Conservation (phyloP, 2,329 filamentous ascomycete species). For the Neurospora sp. region DNA sequence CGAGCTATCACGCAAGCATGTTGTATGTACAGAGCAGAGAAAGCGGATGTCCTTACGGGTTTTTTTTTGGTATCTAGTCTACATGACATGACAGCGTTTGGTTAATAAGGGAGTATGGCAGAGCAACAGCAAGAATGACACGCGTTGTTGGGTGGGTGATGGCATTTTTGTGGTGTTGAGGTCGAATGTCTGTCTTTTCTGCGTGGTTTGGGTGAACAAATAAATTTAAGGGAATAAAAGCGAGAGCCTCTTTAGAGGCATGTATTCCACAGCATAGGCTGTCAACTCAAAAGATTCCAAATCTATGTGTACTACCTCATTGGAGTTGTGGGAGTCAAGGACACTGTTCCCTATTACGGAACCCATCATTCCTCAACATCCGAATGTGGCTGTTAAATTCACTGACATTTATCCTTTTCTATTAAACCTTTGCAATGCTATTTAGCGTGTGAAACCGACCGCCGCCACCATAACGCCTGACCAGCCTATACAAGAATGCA, state of each 20-base stretch:
- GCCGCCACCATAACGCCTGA: not conserved
- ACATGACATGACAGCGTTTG: not conserved
- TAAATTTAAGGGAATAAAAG: not conserved
- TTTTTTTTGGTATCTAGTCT: not conserved
- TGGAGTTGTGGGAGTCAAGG: no score
- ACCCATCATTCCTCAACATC: no score
- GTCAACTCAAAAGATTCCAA: not conserved
- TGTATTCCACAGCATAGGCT: not conserved
- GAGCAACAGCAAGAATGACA: not conserved
- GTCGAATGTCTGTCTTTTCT: not conserved
- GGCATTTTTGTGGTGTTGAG: not conserved
- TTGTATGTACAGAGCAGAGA: not conserved
- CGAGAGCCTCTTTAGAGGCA: not conserved
- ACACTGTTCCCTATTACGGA: no score
- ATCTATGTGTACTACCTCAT: not conserved
- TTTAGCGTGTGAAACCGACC: not conserved
- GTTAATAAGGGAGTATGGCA: not conserved
- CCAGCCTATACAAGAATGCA: not conserved
- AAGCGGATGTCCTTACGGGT: not conserved
- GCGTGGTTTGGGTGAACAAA: not conserved
- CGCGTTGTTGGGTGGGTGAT: not conserved
- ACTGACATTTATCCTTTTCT: not conserved
- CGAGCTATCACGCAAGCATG: not conserved
- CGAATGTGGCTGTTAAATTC: not conserved
- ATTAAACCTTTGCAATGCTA: not conserved